A percentile compares a stretch with the other conserved stretches of the same genome.
Conservation (phyloP, 2,329 filamentous ascomycete genomes). For the Trichoderma afroharzianum region DNA sequence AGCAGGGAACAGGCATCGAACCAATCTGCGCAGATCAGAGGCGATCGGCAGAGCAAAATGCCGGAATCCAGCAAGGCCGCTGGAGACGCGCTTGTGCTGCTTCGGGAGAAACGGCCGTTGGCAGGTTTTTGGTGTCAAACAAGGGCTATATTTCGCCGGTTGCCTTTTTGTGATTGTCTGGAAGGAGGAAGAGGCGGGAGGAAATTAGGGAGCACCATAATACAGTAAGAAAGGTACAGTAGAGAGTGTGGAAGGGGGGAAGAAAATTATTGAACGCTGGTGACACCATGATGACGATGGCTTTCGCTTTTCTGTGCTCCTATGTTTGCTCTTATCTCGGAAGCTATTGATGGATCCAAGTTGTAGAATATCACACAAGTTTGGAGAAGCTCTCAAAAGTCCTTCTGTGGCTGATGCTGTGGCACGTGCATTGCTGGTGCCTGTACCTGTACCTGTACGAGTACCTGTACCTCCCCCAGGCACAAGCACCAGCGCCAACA, state of each 20-base stretch:
- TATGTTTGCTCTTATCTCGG: neutral
- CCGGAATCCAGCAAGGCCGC: constrained; percentile 1
- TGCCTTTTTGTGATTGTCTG: neutral
- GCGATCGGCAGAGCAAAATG: constrained; percentile 5
- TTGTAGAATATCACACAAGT: neutral
- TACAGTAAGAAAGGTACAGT: neutral
- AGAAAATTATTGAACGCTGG: neutral
- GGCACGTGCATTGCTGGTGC: neutral
- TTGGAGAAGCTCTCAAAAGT: neutral
- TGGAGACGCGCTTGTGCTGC: neutral
- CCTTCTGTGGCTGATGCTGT: neutral
- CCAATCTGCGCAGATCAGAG: neutral
- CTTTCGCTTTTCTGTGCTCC: neutral
- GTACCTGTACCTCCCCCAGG: neutral
- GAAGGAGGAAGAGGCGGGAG: neutral
- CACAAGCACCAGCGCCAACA: neutral
- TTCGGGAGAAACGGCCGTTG: constrained; percentile 12
- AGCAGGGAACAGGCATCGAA: neutral
- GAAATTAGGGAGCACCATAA: neutral
- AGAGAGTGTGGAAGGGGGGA: neutral
- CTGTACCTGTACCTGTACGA: neutral
- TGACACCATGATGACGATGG: neutral
- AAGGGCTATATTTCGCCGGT: neutral
- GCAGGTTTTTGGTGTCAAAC: neutral
- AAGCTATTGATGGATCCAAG: neutral